Evolutionary conservation across 768 basidiomycete species (phyloP), one percentile per base, ranked within the genome.

Genomic region (Boletus tomentosulus): DNA sequence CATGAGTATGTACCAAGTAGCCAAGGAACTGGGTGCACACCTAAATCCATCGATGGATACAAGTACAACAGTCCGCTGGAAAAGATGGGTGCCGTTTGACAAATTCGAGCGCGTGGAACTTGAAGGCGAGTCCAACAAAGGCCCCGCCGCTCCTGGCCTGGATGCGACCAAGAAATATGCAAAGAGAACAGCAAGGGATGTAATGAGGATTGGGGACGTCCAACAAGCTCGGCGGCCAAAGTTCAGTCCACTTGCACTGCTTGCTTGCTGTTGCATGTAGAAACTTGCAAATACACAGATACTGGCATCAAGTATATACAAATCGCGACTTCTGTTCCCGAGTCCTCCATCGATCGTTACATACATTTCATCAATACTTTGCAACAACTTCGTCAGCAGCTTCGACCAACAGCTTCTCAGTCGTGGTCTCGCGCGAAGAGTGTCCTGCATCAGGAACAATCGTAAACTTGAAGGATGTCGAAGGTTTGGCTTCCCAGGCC

Each of bases 381-480:
- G 50, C 57, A 48, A 62, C 65, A 24, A 67, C 65, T 42, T 69
- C 62, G 30, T 70, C 64, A 9, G 68, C 39, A 7, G 68, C 91
- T 76, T 91, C 79, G 15, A 90, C 80, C 38, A 96, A 75, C 50
- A 86, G 69, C 67, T 83, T 83, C 27, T 82, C 73, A 10, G 74
- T 95, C 3, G 85, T 86, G 1, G 73, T 64, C 71, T 96, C 94
- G 42, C 85, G 81, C 12, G 89, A 78, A 30, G 88, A 91, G 68
- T 97, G 94, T 0, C 93, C 93, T 3, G 93, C 92, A 67, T 91
- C 88, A 15, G 88, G 84, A 12, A 93, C 86, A 47, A 93, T 80
- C 55, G 83, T 76, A 6, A 95, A 69, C 46, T 45, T 59, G 57
- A 69, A 61, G 3, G 53, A 59, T 19, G 3, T 45, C 34, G 22